phyloP scores from a whole-genome alignment of 257 asterid species.

The Thymus mandschuricus region DNA sequence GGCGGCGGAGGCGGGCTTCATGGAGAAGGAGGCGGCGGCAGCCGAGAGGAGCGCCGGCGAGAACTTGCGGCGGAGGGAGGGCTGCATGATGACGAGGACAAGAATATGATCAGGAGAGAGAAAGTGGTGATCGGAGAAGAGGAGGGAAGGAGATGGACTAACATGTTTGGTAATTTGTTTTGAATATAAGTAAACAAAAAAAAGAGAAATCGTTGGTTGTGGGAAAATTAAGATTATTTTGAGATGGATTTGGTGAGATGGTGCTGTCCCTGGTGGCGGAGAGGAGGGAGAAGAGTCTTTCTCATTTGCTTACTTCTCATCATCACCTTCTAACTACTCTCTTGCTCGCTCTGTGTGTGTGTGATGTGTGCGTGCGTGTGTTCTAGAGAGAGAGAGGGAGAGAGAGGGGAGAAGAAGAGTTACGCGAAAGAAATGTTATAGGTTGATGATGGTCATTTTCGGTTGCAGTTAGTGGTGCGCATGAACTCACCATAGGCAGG shows the following conservation, averaged over 20 bases:
- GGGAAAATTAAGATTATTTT: slow-evolving; percentile 31
- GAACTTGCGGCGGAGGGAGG: slow-evolving; percentile 63
- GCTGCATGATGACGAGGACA: slow-evolving; percentile 47
- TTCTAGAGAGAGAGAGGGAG: background rate
- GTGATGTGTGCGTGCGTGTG: background rate
- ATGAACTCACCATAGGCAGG: background rate
- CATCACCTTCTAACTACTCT: slow-evolving; percentile 37
- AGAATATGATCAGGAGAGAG: background rate
- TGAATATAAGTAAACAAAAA: background rate
- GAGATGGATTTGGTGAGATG: slow-evolving; percentile 72
- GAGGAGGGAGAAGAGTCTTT: slow-evolving; percentile 64
- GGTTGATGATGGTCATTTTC: slow-evolving; percentile 15
- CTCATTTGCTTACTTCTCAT: slow-evolving; percentile 32
- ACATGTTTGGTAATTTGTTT: slow-evolving; percentile 1
- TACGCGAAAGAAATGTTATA: background rate
- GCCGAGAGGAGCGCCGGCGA: slow-evolving; percentile 43
- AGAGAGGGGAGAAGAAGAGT: slow-evolving; percentile 3
- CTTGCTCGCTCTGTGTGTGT: background rate
- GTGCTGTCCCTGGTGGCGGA: slow-evolving; percentile 42
- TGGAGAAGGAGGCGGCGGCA: slow-evolving; percentile 38
- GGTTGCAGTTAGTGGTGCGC: background rate
- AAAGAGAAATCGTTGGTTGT: slow-evolving; percentile 19
- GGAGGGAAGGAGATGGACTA: background rate
- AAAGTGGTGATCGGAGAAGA: background rate
- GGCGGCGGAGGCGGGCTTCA: slow-evolving; percentile 53